Evolutionary conservation across 768 basidiomycete genomes (phyloP), one percentile per base, ranked within the genome.

Genomic region (Termitomyces sp.): DNA sequence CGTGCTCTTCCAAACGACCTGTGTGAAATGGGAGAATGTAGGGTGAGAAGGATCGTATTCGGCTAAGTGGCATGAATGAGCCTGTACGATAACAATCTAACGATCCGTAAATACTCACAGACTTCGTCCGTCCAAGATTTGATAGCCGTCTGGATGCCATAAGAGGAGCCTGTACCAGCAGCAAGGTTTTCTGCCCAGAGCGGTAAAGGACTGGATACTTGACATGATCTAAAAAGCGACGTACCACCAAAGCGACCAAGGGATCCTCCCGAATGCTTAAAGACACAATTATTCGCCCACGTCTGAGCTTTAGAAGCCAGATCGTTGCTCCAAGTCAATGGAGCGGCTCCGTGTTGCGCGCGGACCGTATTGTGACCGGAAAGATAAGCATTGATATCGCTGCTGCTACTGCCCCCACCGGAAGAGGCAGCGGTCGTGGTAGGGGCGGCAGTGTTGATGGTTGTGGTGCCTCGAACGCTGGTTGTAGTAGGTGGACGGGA

Each of bases 1-100:
- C 24, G 82, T 79, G 6, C 68, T 74, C 69, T 90, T 89, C 88
- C 88, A 90, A 8, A 90, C 87, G 5, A 88, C 79, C 67, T 89
- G 87, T 9, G 88, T 90, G 65, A 85, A 90, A 67, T 90, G 88
- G 49, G 85, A 87, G 18, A 79, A 63, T 41, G 69, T 60, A 2
- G 88, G 87, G 68, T 81, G 82, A 63, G 64, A 75, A 36, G 85
- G 71, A 62, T 84, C 62, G 66, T 87, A 88, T 40, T 80, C 61
- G 2, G 76, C 85, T 87, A 45, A 14, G 5, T n/a, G 85, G 49
- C 57, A 52, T 22, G 20, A 56, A 49, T 44, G 18, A 16, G 14
- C 20, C n/a, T 13, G 26, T 22, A 20, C 11, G 18, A 43, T 18
- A 48, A 26, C 2, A 41, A 13, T 18, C 35, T 18, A 43, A 30